Evolutionary conservation across 225 moss, liverwort and hornwort genomes (phyloP), one percentile per base, ranked within the genome.

Genomic region (Lunularia cruciata): DNA sequence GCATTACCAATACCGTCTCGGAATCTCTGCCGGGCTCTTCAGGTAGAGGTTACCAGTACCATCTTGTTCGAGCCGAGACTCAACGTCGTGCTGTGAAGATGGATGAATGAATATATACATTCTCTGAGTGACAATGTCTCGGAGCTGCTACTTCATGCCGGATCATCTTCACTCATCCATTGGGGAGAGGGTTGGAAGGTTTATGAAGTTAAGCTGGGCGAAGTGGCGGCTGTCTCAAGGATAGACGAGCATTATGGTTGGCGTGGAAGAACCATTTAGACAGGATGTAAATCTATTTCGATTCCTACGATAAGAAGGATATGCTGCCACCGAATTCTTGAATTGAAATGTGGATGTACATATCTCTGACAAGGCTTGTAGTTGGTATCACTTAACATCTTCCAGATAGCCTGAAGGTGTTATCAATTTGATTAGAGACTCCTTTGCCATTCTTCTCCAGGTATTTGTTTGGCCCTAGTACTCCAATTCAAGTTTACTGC

Each of bases 11-110:
- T 63, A 4, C 63, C 63, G 0, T 23, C 40, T 28, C 34, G 63
- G 20, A 63, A 63, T 25, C 43, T 40, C 1, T 63, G 66, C 43
- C 66, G 66, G 18, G 13, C 47, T 35, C 15, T 13, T 10, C 47
- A 47, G 33, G 49, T 67, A 20, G 47, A 47, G 34, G 48, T 47
- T 26, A 47, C 66, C 13, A 67, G 66, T 32, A 67, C 66, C 10
- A 31, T 67, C 13, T 19, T 67, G 32, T 67, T 67, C 46, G 66
- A 67, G 43, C 66, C 66, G 20, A 30, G 51, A 10, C 66, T 67
- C 15, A 34, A 67, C 33, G 26, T 63, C 22, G 63, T 63, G 39
- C 63, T 63, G 6, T 63, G 63, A 63, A 59, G 5, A 9, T 35
- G 8, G 36, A n/a, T 6, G 35, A 7, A 4, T 35, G 34, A 19